Percentiles rank a stretch among this genome's conserved stretches.
Conservation (phyloP, 106 monocot genomes). For the Dioscorea dumetorum region DNA sequence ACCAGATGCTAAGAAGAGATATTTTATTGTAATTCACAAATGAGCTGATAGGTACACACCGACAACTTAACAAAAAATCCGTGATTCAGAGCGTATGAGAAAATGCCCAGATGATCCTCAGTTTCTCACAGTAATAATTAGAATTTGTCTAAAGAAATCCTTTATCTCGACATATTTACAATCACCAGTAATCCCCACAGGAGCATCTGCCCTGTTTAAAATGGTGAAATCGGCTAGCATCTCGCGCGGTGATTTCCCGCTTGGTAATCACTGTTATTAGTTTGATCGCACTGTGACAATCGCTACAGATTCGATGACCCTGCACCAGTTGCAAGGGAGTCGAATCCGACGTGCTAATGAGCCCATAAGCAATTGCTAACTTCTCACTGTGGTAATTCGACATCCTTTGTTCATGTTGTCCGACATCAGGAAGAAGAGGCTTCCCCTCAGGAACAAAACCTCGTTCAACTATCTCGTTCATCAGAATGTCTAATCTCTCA, state of each 20-base stretch:
- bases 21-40: too few species aligned
- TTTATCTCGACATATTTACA: too few species aligned
- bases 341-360: conserved; percentile 50
- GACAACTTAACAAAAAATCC: too few species aligned
- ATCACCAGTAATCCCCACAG: conserved; percentile 69
- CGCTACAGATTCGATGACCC: conserved; percentile 60
- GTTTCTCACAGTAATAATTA: too few species aligned
- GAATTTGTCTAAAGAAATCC: too few species aligned
- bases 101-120: too few species aligned
- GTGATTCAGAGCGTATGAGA: too few species aligned
- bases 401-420: conserved; percentile 34
- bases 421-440: conserved; percentile 57
- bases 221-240: conserved; percentile 86
- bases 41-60: too few species aligned
- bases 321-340: conserved; percentile 61
- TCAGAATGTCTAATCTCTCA: conserved; percentile 50
- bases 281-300: conserved; percentile 67
- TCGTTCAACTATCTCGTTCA: conserved; percentile 39
- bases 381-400: conserved; percentile 61
- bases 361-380: conserved; percentile 76
- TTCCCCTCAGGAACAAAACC: conserved; percentile 45
- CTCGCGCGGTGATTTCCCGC: conserved; percentile 76
- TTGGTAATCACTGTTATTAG: conserved; percentile 44
- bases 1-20: too few species aligned
- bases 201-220: conserved; percentile 67